A percentile compares a stretch with the other conserved stretches of the same genome.
Conservation (phyloP, 164 flowering plant species). For the Liriodendron chinense region DNA sequence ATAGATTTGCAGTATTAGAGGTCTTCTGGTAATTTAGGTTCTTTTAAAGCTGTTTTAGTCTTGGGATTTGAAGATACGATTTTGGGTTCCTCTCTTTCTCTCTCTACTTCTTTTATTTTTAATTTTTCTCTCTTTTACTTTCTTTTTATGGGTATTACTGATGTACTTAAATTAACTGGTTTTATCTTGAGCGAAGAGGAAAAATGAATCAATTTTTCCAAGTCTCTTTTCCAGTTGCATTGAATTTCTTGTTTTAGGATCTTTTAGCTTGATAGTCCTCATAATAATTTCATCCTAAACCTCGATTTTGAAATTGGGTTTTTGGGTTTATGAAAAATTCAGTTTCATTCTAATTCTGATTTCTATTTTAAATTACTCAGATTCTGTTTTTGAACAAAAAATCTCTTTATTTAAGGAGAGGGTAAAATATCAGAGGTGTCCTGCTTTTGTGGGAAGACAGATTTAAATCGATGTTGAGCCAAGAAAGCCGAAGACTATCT, state of each 20-base stretch:
- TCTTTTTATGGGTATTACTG: background rate
- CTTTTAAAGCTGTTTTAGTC: background rate
- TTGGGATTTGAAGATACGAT: background rate
- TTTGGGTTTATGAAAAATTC: background rate
- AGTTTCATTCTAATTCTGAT: background rate
- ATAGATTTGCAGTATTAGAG: background rate
- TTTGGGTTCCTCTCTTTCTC: background rate
- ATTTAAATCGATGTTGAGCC: conserved; percentile 31
- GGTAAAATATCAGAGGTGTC: background rate
- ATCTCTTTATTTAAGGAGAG: background rate
- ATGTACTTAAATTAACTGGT: background rate
- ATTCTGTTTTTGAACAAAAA: background rate
- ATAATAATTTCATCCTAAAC: background rate
- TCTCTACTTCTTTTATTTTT: background rate
- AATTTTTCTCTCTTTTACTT: background rate
- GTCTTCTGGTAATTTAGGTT: background rate
- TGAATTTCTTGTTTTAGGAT: background rate
- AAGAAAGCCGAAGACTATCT: conserved; percentile 38
- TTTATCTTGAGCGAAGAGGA: background rate
- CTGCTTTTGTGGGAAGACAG: background rate
- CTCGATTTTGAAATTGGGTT: background rate
- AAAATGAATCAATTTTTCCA: background rate
- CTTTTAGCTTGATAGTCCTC: background rate
- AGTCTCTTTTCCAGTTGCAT: background rate
- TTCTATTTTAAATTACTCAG: background rate